Conservation (phyloP, 345 rosid genomes). For the Schrenkiella parvula region DNA sequence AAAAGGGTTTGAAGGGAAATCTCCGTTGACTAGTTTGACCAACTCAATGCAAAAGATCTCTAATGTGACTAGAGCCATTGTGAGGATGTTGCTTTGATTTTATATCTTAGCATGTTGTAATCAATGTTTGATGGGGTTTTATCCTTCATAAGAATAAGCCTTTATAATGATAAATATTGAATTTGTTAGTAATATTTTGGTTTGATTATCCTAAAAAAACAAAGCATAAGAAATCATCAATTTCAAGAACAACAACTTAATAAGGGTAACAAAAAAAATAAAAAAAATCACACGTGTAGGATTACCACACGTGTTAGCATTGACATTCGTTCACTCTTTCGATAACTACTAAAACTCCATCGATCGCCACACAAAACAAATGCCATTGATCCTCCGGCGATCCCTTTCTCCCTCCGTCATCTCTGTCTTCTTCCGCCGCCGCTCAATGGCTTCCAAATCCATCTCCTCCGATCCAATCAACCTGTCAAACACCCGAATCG, state of each 20-base stretch:
- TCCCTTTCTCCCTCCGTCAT: neutral
- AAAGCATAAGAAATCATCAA: too few species aligned
- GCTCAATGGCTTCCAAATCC: slow-evolving; percentile 54
- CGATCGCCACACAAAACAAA: slow-evolving; percentile 7
- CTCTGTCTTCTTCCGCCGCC: slow-evolving; percentile 36
- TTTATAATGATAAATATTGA: too few species aligned
- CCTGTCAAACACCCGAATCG: slow-evolving; percentile 70
- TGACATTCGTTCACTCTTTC: neutral
- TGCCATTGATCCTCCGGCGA: slow-evolving; percentile 23
- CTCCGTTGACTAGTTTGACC: slow-evolving; percentile 39
- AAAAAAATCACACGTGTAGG: neutral
- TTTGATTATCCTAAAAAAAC: too few species aligned
- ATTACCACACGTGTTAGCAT: neutral
- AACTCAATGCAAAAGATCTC: slow-evolving; percentile 36
- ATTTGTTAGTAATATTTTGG: too few species aligned
- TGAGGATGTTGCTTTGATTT: slow-evolving; percentile 37
- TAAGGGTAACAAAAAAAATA: too few species aligned
- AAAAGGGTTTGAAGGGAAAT: slow-evolving; percentile 27
- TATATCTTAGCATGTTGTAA: neutral
- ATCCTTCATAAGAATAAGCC: neutral
- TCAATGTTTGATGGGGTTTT: neutral
- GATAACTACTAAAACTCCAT: slow-evolving; percentile 12
- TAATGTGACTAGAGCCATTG: slow-evolving; percentile 40
- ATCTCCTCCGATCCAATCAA: slow-evolving; percentile 32
- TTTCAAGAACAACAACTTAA: too few species aligned